A percentile compares a stretch with the other conserved stretches of the same genome.
Evolutionary conservation across 78 protist genomes (phyloP).

Genomic region (Polysphondylium violaceum): DNA sequence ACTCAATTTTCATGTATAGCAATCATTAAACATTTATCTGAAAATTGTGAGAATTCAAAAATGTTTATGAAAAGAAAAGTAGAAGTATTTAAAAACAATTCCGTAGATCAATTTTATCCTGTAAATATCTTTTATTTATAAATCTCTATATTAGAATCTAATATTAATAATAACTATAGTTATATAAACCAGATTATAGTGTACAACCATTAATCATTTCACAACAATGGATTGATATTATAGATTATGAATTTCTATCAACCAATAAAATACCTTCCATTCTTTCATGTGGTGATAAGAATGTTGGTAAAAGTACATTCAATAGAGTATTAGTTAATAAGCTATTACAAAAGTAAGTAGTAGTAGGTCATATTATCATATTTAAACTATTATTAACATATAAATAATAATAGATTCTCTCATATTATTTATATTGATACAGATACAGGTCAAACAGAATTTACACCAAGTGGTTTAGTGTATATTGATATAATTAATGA

Average conservation of each 20-base stretch:
- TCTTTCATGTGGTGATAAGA: conserved; percentile 43
- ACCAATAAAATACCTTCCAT: neutral
- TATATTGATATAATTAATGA: conserved; percentile 30
- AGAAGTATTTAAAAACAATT: neutral
- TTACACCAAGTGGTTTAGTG: conserved; percentile 57
- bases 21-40: neutral
- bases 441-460: conserved; percentile 74
- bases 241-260: conserved; percentile 9
- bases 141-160: neutral
- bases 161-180: neutral
- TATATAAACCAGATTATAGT: neutral
- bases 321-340: conserved; percentile 53
- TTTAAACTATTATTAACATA: neutral
- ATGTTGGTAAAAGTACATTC: conserved; percentile 80
- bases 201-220: conserved; percentile 41
- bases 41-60: conserved; percentile 8
- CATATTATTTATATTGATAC: conserved; percentile 35
- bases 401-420: neutral
- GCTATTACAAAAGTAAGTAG: conserved; percentile 17
- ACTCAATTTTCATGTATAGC: neutral
- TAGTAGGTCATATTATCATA: neutral
- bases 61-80: conserved; percentile 10
- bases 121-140: neutral
- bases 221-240: conserved; percentile 26
- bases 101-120: conserved; percentile 20